Conservation (phyloP, 192 early-diverging fungal species). For the Martensiomyces pterosporus region DNA sequence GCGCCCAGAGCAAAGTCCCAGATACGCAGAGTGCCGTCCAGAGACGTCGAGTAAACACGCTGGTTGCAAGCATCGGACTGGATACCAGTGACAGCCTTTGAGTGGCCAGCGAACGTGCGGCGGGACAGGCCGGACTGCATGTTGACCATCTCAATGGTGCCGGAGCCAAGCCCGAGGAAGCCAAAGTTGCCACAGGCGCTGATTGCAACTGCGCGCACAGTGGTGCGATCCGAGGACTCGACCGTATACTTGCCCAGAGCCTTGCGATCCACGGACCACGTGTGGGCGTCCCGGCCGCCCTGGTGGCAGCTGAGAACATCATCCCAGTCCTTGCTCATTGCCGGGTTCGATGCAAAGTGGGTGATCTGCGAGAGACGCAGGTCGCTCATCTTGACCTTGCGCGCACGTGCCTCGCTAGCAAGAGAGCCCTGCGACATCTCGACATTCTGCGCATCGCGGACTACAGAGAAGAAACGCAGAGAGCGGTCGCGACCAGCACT, state of each 20-base stretch:
- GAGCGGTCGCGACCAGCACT: conserved; percentile 80
- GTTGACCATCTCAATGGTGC: conserved; percentile 86
- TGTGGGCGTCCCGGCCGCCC: conserved; percentile 64
- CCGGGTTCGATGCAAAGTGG: conserved; percentile 63
- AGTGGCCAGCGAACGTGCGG: conserved; percentile 69
- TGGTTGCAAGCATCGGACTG: conserved; percentile 70
- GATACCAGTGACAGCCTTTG: conserved; percentile 77
- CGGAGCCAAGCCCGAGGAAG: conserved; percentile 73
- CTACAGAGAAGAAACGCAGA: conserved; percentile 74
- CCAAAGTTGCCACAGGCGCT: conserved; percentile 94
- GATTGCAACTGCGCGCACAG: conserved; percentile 61
- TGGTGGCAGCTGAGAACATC: conserved; percentile 86
- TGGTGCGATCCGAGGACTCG: conserved; percentile 55
- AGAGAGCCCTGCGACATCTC: conserved; percentile 78
- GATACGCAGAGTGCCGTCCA: conserved; percentile 73
- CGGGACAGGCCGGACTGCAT: conserved; percentile 88
- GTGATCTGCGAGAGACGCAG: conserved; percentile 72
- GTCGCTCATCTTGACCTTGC: conserved; percentile 57
- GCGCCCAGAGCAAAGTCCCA: conserved; percentile 78
- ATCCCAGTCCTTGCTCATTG: conserved; percentile 81
- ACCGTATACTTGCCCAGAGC: conserved; percentile 69
- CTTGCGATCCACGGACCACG: conserved; percentile 81
- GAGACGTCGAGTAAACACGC: conserved; percentile 66
- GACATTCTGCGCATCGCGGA: conserved; percentile 77
- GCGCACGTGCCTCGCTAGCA: conserved; percentile 53